Base-by-base conservation (phyloP, 768 basidiomycete genomes). In the Lactarius evosmus region DNA sequence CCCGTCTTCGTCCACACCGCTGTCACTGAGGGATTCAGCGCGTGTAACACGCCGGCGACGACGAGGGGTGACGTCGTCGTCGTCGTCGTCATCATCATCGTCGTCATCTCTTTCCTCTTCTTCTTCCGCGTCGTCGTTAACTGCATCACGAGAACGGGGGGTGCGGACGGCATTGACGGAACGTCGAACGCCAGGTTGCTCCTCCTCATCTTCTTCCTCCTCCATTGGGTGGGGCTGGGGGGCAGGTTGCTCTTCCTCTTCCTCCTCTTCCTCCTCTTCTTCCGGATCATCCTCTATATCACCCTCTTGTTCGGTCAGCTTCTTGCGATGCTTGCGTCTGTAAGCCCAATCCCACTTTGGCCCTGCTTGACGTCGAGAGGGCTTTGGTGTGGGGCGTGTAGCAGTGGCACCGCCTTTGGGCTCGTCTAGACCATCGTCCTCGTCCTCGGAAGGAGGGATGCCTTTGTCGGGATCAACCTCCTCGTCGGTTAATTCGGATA, bases 281-380 rank as follows among this genome's bases (percentile, higher is more conserved):
- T 74, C 71, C 25, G 76, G 74, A 34, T 70, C 74, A 38, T 75
- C 75, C 64, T 71, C 63, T 67, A 76, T 68, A 56, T 54, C 62
- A 61, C 72, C 55, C 65, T 70, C 66, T 74, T 74, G 74, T 74
- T 80, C 55, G 75, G 59, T 63, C 56, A 70, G 70, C 69, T 73
- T 73, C 49, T 71, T 72, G 46, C 59, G 63, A 29, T 49, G 53
- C 40, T 44, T 38, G 60, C 66, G 67, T 58, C 71, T 78, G 69
- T 81, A 80, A 16, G 85, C 89, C 91, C 91, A 93, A 29, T 83
- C 89, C 91, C 91, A 93, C 89, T 92, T 93, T 59, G 84, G 84
- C 38, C 85, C 85, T 1, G 90, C 85, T 64, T 91, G 79, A 60
- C 86, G 87, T 69, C 86, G 83, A 57, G 85, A 81, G 70, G 84